A percentile compares a stretch with the other conserved stretches of the same genome.
Conservation (phyloP, 306 rosid genomes). For the Cucurbita argyrosperma region DNA sequence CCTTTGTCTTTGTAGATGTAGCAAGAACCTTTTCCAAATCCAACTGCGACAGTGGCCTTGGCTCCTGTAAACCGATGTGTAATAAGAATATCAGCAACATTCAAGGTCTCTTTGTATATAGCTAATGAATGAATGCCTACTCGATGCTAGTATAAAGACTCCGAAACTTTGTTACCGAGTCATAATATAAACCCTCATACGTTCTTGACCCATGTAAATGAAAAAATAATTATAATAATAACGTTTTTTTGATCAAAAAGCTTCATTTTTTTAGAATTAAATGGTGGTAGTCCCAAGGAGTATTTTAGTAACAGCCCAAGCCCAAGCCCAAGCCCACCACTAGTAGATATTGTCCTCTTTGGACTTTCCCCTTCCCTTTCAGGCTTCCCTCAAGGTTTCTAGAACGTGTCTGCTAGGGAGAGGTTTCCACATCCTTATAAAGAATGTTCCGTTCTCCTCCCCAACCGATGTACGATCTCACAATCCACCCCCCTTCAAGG, state of each 20-base stretch:
- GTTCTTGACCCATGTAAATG: neutral
- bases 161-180: neutral
- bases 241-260: neutral
- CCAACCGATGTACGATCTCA: no score
- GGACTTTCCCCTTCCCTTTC: no score
- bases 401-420: no score
- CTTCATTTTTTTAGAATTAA: neutral
- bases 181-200: neutral
- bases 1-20: slow-evolving; percentile 59
- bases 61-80: slow-evolving; percentile 31
- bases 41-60: slow-evolving; percentile 45
- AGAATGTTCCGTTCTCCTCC: no score
- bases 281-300: neutral
- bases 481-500: no score
- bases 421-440: no score
- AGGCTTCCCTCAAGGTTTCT: no score
- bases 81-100: neutral
- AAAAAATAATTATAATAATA: neutral
- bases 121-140: neutral
- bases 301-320: neutral
- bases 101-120: slow-evolving; percentile 7
- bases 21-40: slow-evolving; percentile 62
- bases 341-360: no score
- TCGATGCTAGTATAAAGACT: neutral
- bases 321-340: no score